Evolutionary conservation across 2,329 filamentous ascomycete genomes (phyloP), one percentile per base, ranked within the genome.

Genomic region (Fusarium sp.): DNA sequence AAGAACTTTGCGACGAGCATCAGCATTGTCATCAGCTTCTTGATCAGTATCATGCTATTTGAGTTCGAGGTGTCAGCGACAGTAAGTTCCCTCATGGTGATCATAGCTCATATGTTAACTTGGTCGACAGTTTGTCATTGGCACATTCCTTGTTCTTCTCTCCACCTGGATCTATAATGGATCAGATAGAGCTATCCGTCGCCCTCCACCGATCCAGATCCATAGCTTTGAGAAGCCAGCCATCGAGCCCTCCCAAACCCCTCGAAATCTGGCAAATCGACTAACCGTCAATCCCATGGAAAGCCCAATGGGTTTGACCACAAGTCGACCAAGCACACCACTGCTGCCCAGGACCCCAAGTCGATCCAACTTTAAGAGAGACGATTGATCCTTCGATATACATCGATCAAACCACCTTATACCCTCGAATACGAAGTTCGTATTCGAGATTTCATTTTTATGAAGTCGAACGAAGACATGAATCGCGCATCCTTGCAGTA

Each of bases 1-100:
- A 97, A 97, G 85, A 97, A 96, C 79, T 95, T 97, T 81, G 94
- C 95, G 7, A 95, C 94, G 8, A 96, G 93, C 76, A 93, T 97
- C 69, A 97, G 94, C 77, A 97, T 98, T 68, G 85, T 98, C 60
- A 83, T 98, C 53, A 97, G 93, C 78, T 94, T 95, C 70, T 73
- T 98, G 17, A 93, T 93, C 56, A 97, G 94, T 78, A 88, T 97
- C 3, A 91, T 90, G 81, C 92, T 97, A 72, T 97, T 98, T 79
- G 88, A 95, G 53, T 93, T 97, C 73, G 82, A 89, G 50, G 87
- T 96, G 45, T 93, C 92, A 2, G 77, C 86, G 30, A 89, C 90
- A 71, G 94, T 97, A 87, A 83, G 92, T 85, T 54, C 8, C 37
- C 15, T 9, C 26, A 14, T 13, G 14, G 17, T 46, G 13, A 44